Base-by-base conservation (phyloP, 495 filamentous ascomycete species). In the Penicillium subrubescens region DNA sequence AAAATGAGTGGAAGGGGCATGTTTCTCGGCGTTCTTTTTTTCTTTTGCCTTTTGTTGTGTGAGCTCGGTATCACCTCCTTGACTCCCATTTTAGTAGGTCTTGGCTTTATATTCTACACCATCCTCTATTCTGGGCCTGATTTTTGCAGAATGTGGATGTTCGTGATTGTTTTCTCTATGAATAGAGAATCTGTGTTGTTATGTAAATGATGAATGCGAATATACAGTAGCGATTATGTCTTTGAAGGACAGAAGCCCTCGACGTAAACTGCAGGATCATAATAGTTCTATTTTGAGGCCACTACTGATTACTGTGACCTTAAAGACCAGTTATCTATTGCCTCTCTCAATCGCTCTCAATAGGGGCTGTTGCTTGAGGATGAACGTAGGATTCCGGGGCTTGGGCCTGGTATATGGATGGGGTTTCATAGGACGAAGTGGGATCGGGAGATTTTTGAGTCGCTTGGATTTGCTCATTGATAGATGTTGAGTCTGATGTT, bases 11-110 rank as follows among this genome's bases (percentile, higher is more conserved):
- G 59, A 27, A 34, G 29, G 25, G 55, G 48, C 61, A 64, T 67
- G 51, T 44, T 57, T 61, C 39, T 59, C 54, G 66, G 66, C 61
- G 66, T 64, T 67, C 17, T 21, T 21, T 25, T 21, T 41, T 41
- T 37, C 21, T 53, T 57, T 51, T n/a, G 14, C 23, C 15, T 31
- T 27, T 52, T 17, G 15, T 31, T 8, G n/a, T 29, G 48, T 8
- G 27, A 31, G 54, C 34, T 62, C 21, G 57, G 64, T 65, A 68
- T 65, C 50, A 62, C 55, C 25, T n/a, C 25, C 23, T 31, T 29
- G 23, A 23, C 31, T 53, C 57, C 57, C 2, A 48, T 25, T 19
- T 37, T 60, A 37, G 50, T 50, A 15, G 11, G 33, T n/a, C 37
- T 43, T 44, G 11, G 15, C n/a, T 41, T 41, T 37, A 12, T 25